Percentiles rank a stretch among this genome's conserved stretches.
These are phyloP conservation scores for Penicillium verrucosum DNA, from an alignment of 2,329 filamentous ascomycete species.

Conservation along the genomic window DNA sequence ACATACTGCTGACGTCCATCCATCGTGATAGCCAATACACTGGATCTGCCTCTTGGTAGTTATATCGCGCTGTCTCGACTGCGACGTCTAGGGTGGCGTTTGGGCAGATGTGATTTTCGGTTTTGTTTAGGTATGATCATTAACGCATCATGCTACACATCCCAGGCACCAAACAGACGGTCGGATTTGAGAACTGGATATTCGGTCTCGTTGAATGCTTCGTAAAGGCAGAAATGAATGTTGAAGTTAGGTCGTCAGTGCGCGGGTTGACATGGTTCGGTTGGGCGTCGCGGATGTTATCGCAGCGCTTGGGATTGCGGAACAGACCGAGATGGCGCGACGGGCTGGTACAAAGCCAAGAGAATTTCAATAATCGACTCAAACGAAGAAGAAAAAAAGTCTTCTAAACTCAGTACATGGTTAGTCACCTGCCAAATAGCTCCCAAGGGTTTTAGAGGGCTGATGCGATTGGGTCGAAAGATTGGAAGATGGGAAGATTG, in stretches of 20 bases:
- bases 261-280: conserved; percentile 2
- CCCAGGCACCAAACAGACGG: neutral
- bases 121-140: conserved; percentile 1
- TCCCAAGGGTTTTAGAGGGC: neutral
- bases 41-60: neutral
- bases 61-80: neutral
- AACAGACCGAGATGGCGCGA: conserved; percentile 2
- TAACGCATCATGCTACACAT: neutral
- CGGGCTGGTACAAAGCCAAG: neutral
- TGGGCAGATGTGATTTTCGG: neutral
- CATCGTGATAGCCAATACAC: conserved; percentile 30
- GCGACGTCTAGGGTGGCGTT: neutral
- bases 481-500: conserved; percentile 1
- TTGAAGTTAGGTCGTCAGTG: neutral
- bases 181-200: neutral
- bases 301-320: conserved; percentile 4
- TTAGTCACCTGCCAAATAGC: neutral
- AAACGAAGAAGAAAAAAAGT: neutral
- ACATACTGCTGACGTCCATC: conserved; percentile 52
- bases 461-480: conserved; percentile 1
- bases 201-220: neutral
- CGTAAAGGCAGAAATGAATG: neutral
- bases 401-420: neutral
- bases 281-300: conserved; percentile 1
- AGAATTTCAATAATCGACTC: neutral